Conservation (phyloP, 495 filamentous ascomycete genomes). For the Tuber aestivum region DNA sequence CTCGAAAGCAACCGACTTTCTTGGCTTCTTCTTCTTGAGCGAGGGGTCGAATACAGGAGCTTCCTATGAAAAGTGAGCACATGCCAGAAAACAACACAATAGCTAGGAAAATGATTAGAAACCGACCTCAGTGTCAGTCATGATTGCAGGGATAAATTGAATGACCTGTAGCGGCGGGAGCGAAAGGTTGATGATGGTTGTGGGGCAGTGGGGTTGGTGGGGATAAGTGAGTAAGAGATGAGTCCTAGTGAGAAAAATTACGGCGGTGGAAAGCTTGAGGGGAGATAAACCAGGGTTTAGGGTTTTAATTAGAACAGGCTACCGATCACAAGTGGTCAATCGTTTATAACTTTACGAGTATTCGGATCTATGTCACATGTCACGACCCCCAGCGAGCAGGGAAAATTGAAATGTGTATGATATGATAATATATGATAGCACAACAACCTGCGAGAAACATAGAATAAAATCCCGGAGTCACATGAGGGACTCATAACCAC, state of each 20-base stretch:
- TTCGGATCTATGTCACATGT: too few species aligned
- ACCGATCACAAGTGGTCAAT: neutral
- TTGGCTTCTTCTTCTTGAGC: slow-evolving; percentile 40
- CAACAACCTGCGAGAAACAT: neutral
- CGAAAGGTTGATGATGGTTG: neutral
- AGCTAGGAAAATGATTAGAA: slow-evolving; percentile 14
- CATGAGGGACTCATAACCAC: neutral
- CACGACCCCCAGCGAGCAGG: neutral
- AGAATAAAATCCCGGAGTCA: neutral
- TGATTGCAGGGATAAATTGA: slow-evolving; percentile 23
- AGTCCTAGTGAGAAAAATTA: neutral
- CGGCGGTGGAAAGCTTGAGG: neutral
- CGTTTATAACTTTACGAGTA: too few species aligned
- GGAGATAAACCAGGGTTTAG: neutral
- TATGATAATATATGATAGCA: too few species aligned
- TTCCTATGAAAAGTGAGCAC: slow-evolving; percentile 22
- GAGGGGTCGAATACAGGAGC: slow-evolving; percentile 36
- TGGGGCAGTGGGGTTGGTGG: slow-evolving; percentile 3
- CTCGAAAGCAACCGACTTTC: slow-evolving; percentile 42
- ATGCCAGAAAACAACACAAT: neutral
- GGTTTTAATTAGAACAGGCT: neutral
- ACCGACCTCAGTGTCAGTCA: slow-evolving; percentile 38
- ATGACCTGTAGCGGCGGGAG: neutral
- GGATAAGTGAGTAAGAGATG: neutral
- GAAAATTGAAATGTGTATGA: neutral